Evolutionary conservation across 208 protist species (phyloP).

Genomic region (Trichomonas tenax): DNA sequence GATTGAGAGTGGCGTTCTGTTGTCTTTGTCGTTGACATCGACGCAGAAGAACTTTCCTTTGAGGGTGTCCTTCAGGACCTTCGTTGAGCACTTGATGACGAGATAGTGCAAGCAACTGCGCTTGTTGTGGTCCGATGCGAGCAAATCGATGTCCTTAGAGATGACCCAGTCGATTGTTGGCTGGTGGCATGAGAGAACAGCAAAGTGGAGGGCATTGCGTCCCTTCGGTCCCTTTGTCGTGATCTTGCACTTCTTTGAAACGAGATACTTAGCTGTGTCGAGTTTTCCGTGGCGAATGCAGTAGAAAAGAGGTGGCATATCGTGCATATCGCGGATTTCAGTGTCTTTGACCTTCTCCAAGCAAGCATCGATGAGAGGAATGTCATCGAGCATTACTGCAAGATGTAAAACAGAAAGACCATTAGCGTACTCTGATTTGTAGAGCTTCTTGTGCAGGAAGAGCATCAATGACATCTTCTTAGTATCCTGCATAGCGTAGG

Average conservation of each 20-base stretch:
- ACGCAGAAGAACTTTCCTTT: background rate
- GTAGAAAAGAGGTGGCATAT: background rate
- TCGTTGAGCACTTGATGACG: background rate
- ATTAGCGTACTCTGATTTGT: background rate
- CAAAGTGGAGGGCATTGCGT: background rate
- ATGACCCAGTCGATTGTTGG: background rate
- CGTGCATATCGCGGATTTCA: background rate
- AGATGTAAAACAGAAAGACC: background rate
- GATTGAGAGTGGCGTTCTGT: background rate
- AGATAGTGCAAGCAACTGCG: background rate
- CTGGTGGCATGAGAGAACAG: background rate
- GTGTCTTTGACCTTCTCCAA: background rate
- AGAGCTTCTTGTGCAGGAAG: background rate
- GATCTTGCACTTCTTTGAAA: background rate
- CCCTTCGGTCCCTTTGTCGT: background rate
- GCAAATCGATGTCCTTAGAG: background rate
- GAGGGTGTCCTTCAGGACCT: background rate
- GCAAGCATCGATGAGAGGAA: background rate
- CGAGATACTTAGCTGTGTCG: background rate
- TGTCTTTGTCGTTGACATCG: background rate
- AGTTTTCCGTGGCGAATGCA: background rate
- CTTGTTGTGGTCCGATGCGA: background rate
- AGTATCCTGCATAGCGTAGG: background rate
- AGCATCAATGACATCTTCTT: background rate
- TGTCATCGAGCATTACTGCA: background rate